phyloP scores from a whole-genome alignment of 2,329 filamentous ascomycete genomes.

The Septoria linicola region DNA sequence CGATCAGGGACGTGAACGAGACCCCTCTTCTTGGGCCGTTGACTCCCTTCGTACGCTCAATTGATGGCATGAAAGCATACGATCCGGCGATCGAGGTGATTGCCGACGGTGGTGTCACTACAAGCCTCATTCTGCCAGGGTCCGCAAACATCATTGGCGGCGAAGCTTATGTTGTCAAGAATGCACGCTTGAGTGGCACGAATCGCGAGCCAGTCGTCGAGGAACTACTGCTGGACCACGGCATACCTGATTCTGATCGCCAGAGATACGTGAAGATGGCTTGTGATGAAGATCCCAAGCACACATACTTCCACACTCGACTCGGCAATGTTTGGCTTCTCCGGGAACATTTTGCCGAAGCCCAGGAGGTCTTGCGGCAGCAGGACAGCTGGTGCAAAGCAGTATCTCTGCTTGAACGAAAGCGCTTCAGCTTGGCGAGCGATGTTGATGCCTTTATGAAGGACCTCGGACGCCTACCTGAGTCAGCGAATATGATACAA shows the following conservation, averaged over 20 bases:
- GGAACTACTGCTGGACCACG: constrained; percentile 4
- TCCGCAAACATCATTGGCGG: constrained; percentile 10
- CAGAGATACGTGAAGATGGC: constrained; percentile 4
- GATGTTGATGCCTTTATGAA: not conserved
- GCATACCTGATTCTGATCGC: not conserved
- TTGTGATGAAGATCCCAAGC: constrained; percentile 5
- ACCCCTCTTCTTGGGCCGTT: constrained; percentile 2
- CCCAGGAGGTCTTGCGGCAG: not conserved
- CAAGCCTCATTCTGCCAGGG: constrained; percentile 1
- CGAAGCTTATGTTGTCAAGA: constrained; percentile 7
- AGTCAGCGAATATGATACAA: not conserved
- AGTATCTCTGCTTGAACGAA: not conserved
- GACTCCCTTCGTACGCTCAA: constrained; percentile 5
- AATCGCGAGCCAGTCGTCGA: constrained; percentile 1
- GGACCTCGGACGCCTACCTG: not conserved
- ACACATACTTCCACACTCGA: constrained; percentile 2
- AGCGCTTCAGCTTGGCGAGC: not conserved
- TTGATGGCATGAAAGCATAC: constrained; percentile 10
- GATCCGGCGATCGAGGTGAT: constrained; percentile 4
- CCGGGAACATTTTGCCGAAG: not conserved
- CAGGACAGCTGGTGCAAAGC: constrained; percentile 4
- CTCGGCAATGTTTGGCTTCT: constrained; percentile 5
- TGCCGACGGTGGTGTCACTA: constrained; percentile 1
- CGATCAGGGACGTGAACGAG: constrained; percentile 4
- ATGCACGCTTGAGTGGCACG: constrained; percentile 4